Evolutionary conservation across 495 filamentous ascomycete species (phyloP).

Genomic region (Hypoxylon subgilvum): DNA sequence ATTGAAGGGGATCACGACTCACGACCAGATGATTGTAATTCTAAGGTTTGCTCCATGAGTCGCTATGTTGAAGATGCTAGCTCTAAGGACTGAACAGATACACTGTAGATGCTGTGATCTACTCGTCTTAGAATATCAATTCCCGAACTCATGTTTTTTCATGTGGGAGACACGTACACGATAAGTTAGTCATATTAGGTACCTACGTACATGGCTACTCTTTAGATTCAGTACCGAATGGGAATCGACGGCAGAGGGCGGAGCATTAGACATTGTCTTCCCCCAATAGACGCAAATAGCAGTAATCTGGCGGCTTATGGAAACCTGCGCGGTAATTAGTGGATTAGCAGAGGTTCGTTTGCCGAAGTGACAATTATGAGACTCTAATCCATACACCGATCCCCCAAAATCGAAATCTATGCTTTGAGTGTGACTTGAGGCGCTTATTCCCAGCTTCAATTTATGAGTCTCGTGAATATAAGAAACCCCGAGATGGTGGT

Average conservation of each 20-base stretch:
- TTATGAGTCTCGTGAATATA: slow-evolving; percentile 9
- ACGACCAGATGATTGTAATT: too few species aligned
- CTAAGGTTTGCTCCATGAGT: too few species aligned
- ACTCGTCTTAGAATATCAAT: slow-evolving; percentile 8
- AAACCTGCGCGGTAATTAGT: slow-evolving; percentile 34
- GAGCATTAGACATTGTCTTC: slow-evolving; percentile 8
- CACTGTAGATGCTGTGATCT: neutral
- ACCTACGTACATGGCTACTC: too few species aligned
- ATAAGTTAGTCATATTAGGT: too few species aligned
- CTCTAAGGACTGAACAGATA: neutral
- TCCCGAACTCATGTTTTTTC: neutral
- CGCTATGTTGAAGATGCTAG: too few species aligned
- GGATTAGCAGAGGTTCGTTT: slow-evolving; percentile 20
- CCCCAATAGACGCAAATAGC: slow-evolving; percentile 1
- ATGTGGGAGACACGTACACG: slow-evolving; percentile 19
- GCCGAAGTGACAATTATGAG: slow-evolving; percentile 30
- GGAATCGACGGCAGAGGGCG: slow-evolving; percentile 30
- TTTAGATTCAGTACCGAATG: slow-evolving; percentile 16
- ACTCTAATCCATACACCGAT: slow-evolving; percentile 8
- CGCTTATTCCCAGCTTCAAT: slow-evolving; percentile 3
- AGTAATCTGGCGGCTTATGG: slow-evolving; percentile 8
- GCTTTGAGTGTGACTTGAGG: too few species aligned
- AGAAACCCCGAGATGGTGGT: slow-evolving; percentile 9
- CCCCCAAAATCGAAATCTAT: too few species aligned
- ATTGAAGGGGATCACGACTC: neutral